Evolutionary conservation across 495 filamentous ascomycete species (phyloP), one percentile per base, ranked within the genome.

Genomic region (Penicillium alfredii): DNA sequence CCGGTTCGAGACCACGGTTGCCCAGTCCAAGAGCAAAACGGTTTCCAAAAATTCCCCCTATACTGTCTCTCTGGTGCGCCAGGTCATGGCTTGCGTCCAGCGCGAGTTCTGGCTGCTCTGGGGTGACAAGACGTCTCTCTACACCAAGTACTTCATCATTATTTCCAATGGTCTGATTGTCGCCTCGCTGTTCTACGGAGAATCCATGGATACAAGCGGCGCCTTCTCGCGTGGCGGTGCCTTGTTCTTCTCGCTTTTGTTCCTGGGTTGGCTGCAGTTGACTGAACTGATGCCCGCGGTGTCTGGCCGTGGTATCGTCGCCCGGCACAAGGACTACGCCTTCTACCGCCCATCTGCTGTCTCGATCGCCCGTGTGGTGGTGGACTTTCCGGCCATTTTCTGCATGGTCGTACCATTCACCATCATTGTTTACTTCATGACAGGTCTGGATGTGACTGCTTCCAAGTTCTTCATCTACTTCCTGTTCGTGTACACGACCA

Each of bases 291-390:
- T 80, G 68, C 78, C 77, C 21, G 80, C 84, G 29, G 74, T 84
- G 6, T 63, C 68, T 29, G 81, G 81, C 3, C 64, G 81, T 38
- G 61, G 55, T 7, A 77, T 86, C n/a, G 70, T 85, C 12, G 66
- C 72, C 8, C 64, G 78, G 15, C 81, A 86, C 48, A 73, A 76
- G 29, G 76, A 81, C 23, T 88, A 84, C 42, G 82, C 82, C n/a
- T 86, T 88, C 59, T 85, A 86, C 53, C 74, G 81, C 23, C 84
- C 84, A 1, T 83, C 81, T 30, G 84, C 84, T 26, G 78, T 86
- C 30, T 62, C 64, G 1, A 72, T 88, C 30, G 81, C 80, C 8
- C 73, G 81, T 30, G 74, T 86, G 8, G 56, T 87, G 7, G 64
- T 76, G 12, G 84, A 88, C 49, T 69, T 88, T 35, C 84, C 84